phyloP scores from a whole-genome alignment of 345 rosid genomes.

The Heritiera fomes region DNA sequence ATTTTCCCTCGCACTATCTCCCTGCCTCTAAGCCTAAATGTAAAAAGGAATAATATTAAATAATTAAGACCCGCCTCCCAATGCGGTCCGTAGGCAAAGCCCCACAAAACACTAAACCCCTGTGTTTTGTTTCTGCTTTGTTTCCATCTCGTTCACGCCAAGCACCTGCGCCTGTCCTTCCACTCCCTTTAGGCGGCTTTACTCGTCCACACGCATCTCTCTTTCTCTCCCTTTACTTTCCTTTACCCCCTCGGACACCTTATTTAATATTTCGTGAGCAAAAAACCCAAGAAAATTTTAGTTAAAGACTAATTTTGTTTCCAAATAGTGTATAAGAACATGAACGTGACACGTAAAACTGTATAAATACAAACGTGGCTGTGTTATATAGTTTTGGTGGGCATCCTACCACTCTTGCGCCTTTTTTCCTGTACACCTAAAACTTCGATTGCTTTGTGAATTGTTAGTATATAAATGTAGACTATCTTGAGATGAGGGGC shows the following conservation, averaged over 20 bases:
- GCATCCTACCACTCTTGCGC: no score
- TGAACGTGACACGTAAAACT: background rate
- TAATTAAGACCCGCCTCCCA: constrained; percentile 28
- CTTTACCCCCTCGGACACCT: background rate
- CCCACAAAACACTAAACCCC: constrained; percentile 22
- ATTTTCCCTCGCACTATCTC: background rate
- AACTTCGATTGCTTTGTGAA: no score
- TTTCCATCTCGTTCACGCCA: constrained; percentile 48
- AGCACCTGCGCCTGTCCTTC: constrained; percentile 26
- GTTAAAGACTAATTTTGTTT: background rate
- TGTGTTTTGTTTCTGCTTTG: background rate
- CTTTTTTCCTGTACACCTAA: no score
- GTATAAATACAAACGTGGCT: background rate
- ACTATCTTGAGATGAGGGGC: no score
- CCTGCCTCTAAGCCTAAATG: background rate
- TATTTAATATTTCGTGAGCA: background rate
- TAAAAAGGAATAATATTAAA: background rate
- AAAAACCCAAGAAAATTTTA: background rate
- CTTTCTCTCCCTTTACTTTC: background rate
- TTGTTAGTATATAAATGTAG: no score
- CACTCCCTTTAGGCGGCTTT: background rate
- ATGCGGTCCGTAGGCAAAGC: constrained; percentile 31
- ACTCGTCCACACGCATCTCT: constrained; percentile 21
- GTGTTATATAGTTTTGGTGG: no score
- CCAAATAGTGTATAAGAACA: background rate